Conservation (phyloP, 2,329 filamentous ascomycete species). For the Verticillium nubilum region DNA sequence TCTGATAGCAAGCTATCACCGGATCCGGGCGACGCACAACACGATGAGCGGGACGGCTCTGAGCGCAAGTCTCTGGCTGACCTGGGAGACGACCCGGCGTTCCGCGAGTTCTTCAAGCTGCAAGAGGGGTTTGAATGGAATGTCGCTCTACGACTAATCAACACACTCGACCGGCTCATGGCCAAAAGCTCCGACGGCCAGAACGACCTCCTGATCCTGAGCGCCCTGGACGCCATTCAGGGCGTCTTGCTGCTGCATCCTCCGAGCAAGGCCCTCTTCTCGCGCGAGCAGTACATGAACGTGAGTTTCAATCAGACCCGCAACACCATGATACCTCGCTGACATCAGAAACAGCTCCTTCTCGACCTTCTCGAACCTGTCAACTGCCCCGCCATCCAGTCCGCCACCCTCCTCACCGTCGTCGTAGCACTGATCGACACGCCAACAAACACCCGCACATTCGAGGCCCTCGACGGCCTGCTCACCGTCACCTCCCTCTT, state of each 20-base stretch:
- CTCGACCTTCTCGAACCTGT: constrained; percentile 90
- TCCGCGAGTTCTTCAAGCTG: constrained; percentile 91
- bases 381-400: constrained; percentile 90
- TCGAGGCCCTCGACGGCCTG: constrained; percentile 87
- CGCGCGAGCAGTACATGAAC: constrained; percentile 91
- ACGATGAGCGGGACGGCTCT: constrained; percentile 29
- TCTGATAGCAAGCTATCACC: constrained; percentile 2
- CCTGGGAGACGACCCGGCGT: constrained; percentile 77
- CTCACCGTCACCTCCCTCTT: constrained; percentile 89
- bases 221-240: constrained; percentile 83
- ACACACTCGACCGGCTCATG: constrained; percentile 79
- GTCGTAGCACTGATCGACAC: constrained; percentile 83
- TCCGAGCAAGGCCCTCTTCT: constrained; percentile 80
- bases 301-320: constrained; percentile 35
- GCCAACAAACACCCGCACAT: constrained; percentile 83
- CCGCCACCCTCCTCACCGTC: constrained; percentile 80
- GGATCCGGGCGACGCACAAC: constrained; percentile 18
- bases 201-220: constrained; percentile 84
- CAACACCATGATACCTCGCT: neutral
- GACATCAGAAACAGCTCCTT: constrained; percentile 55
- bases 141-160: constrained; percentile 78
- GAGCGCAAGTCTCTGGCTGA: constrained; percentile 59
- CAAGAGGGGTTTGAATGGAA: constrained; percentile 99
- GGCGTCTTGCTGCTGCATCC: constrained; percentile 85
- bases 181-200: constrained; percentile 76